Conservation (phyloP, 2,329 filamentous ascomycete species). For the Fonsecaea multimorphosa region DNA sequence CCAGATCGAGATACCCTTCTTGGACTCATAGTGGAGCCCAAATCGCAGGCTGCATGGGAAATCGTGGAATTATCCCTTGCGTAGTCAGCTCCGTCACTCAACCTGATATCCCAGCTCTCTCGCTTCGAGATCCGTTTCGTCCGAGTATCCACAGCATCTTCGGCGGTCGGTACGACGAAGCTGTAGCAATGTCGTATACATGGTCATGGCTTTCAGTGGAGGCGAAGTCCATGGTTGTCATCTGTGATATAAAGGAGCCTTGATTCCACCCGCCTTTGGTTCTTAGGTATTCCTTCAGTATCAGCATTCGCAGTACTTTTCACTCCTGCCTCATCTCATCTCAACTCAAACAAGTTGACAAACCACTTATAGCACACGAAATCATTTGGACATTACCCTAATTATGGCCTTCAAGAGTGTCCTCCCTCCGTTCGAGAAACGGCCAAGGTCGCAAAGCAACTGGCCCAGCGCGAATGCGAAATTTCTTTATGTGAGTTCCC, state of each 20-base stretch:
- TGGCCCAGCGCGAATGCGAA: constrained; percentile 8
- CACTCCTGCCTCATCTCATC: background rate
- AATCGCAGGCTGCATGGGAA: background rate
- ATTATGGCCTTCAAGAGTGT: constrained; percentile 28
- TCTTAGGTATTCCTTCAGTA: background rate
- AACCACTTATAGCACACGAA: background rate
- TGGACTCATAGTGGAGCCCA: background rate
- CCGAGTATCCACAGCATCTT: background rate
- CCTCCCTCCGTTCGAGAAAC: constrained; percentile 25
- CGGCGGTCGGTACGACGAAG: background rate
- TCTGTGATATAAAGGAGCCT: background rate
- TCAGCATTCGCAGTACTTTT: background rate
- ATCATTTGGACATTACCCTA: background rate
- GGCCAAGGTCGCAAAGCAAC: constrained; percentile 22
- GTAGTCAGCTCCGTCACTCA: background rate
- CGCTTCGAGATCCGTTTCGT: background rate
- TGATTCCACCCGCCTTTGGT: background rate
- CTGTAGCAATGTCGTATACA: background rate
- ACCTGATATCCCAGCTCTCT: background rate
- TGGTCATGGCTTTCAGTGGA: background rate
- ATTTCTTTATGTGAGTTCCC: constrained; percentile 23
- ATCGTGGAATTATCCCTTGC: too few relatives aligned
- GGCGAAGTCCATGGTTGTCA: too few relatives aligned
- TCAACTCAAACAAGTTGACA: background rate
- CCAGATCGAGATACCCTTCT: background rate